Percentiles rank a stretch among this genome's conserved stretches.
Conservation (phyloP, 495 filamentous ascomycete genomes). For the Neurospora sp. region DNA sequence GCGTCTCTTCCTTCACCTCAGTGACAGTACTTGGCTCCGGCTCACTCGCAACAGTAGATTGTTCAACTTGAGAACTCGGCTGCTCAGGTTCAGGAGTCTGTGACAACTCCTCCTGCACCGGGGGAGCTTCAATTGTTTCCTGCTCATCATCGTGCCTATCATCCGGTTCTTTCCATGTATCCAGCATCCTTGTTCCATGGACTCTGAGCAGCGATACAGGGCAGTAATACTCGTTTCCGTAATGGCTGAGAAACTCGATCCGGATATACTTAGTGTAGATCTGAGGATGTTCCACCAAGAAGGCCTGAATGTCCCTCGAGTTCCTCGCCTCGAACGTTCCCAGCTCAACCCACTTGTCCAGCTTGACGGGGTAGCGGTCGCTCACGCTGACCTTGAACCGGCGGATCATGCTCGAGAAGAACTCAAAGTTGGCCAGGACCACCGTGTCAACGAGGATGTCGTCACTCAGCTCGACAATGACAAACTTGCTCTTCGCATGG, state of each 20-base stretch:
- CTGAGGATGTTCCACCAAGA: constrained; percentile 80
- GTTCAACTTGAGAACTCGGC: not conserved
- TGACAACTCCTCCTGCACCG: constrained; percentile 11
- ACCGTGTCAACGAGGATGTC: constrained; percentile 94
- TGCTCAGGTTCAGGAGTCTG: constrained; percentile 24
- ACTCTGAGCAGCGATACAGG: constrained; percentile 83
- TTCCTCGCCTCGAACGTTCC: constrained; percentile 86
- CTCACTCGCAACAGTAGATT: not conserved
- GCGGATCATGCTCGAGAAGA: constrained; percentile 94
- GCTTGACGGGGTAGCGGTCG: constrained; percentile 85
- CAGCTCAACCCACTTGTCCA: constrained; percentile 82
- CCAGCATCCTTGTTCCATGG: constrained; percentile 94
- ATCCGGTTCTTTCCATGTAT: constrained; percentile 64
- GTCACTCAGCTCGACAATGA: constrained; percentile 79
- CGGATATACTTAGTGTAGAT: constrained; percentile 92
- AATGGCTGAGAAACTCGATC: constrained; percentile 86
- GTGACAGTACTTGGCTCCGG: not conserved
- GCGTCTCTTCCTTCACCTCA: not conserved
- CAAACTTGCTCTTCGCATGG: constrained; percentile 75
- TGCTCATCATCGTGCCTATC: constrained; percentile 28
- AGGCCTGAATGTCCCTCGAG: constrained; percentile 86
- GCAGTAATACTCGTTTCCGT: constrained; percentile 93
- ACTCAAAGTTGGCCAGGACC: constrained; percentile 94
- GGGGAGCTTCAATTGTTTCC: constrained; percentile 25
- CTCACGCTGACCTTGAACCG: constrained; percentile 83